Base-by-base conservation (phyloP, 176 grass and related monocot genomes). In the Cenchrus americanus region DNA sequence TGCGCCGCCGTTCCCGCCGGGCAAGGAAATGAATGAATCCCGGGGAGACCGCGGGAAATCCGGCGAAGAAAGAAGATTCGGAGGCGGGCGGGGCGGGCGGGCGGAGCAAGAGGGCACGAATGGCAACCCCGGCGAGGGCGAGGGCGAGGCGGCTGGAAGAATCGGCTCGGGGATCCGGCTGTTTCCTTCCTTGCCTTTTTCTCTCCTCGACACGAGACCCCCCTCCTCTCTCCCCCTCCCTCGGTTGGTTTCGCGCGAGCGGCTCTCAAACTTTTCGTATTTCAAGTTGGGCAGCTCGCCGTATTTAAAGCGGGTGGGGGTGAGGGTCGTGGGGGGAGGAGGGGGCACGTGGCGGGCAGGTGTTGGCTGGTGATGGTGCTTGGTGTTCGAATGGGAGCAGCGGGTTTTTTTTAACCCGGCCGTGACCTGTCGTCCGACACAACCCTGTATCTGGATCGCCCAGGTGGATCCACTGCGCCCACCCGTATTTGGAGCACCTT, bases 241-340 rank as follows among this genome's bases (percentile, higher is more conserved):
- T 80, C 58, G 62, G 53, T 27, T 82, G 23, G 78, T 27, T 82
- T 81, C 85, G 85, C 85, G 71, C 62, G 85, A 76, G 79, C 63
- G 78, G 78, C 79, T 78, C 50, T 0, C 18, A 7, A 52, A 6
- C 40, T n/a, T 82, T 78, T 63, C 62, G 85, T 68, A 52, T 19
- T 82, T 69, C 22, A 0, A 0, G 64, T 18, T 55, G 62, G 34
- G 21, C n/a, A n/a, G n/a, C n/a, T 77, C 10, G 42, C 14, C n/a
- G 79, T 77, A 83, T 87, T 77, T 82, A 83, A 76, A 71, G 79
- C 30, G 15, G 62, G 8, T 22, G 14, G 7, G 53, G 23, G 57
- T 22, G 14, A 7, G 53, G 23, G 57, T 22, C 43, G 58, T 42
- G 19, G 9, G 27, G 0, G 43, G 26, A 8, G 3, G n/a, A n/a